These are phyloP conservation scores for Erythrobasidium hasegawianum DNA, from an alignment of 1,284 basidiomycete species.

Conservation along the genomic window DNA sequence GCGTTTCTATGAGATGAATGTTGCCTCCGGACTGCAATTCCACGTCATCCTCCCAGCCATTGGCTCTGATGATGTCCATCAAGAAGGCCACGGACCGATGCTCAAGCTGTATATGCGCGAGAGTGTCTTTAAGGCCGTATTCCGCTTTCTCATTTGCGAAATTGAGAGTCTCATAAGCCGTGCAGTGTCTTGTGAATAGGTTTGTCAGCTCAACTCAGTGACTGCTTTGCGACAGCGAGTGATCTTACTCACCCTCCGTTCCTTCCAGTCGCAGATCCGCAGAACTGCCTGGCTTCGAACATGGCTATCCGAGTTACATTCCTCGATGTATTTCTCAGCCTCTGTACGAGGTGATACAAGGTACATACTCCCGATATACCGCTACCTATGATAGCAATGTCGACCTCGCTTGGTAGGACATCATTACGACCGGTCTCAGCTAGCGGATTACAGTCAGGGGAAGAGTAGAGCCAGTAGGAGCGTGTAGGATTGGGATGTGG, in stretches of 20 bases:
- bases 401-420: conserved; percentile 57
- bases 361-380: conserved; percentile 64
- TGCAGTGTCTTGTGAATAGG: conserved; percentile 58
- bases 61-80: conserved; percentile 54
- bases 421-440: conserved; percentile 63
- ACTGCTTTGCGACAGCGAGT: not conserved
- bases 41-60: conserved; percentile 55
- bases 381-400: conserved; percentile 70
- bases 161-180: conserved; percentile 55
- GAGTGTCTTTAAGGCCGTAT: conserved; percentile 59
- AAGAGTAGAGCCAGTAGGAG: conserved; percentile 64
- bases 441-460: conserved; percentile 60
- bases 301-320: conserved; percentile 53
- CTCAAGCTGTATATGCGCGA: conserved; percentile 59
- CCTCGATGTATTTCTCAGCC: not conserved
- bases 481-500: conserved; percentile 62
- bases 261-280: conserved; percentile 72
- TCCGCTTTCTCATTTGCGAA: conserved; percentile 52
- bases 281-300: conserved; percentile 72
- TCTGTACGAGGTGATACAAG: conserved; percentile 18
- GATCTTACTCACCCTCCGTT: conserved; percentile 23
- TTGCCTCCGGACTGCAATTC: conserved; percentile 64
- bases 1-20: conserved; percentile 56
- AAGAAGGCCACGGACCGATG: conserved; percentile 57
- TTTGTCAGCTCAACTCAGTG: not conserved